Evolutionary conservation across 2,329 filamentous ascomycete genomes (phyloP).

Genomic region (Pseudogymnoascus sp.): DNA sequence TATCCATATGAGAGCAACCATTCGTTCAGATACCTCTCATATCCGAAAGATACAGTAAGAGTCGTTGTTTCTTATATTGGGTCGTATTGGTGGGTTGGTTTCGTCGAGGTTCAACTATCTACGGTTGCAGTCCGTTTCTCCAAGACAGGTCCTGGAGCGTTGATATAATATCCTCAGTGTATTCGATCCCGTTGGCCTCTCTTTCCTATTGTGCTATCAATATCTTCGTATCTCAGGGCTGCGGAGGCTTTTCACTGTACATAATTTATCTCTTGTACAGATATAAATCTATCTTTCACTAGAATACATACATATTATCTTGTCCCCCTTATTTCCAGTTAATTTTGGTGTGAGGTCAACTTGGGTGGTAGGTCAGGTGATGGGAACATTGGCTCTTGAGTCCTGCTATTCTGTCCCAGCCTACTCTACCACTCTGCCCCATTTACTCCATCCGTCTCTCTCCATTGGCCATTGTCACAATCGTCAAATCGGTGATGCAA

Average conservation of each 20-base stretch:
- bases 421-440: not conserved
- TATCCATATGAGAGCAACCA: not conserved
- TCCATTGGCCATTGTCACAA: not conserved
- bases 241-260: not conserved
- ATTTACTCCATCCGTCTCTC: not conserved
- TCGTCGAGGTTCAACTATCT: not conserved
- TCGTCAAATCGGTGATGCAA: not conserved
- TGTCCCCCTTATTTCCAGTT: not conserved
- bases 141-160: not conserved
- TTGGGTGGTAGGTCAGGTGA: not conserved
- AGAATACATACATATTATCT: not conserved
- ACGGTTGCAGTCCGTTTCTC: not conserved
- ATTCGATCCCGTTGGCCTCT: not conserved
- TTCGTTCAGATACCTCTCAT: not conserved
- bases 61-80: not conserved
- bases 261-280: not conserved
- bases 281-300: not conserved
- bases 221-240: not conserved
- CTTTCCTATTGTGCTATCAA: not conserved
- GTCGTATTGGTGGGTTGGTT: not conserved
- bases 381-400: not conserved
- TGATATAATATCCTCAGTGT: not conserved
- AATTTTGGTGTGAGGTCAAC: not conserved
- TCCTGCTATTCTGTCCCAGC: not conserved
- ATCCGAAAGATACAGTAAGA: not conserved